Conservation (phyloP, 2,329 filamentous ascomycete genomes). For the Epichloe elymi region DNA sequence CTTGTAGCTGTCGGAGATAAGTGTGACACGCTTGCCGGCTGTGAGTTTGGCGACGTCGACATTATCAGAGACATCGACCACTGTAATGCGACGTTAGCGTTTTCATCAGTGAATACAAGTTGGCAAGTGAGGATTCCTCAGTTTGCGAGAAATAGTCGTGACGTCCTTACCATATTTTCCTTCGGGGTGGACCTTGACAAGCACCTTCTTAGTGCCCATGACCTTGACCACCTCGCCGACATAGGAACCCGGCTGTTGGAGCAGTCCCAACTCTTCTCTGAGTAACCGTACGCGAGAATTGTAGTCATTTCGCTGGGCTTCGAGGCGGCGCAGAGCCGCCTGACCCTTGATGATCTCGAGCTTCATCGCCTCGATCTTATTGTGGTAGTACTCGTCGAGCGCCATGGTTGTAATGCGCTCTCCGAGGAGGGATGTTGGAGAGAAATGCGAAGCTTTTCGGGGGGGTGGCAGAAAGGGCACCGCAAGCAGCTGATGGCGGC, state of each 20-base stretch:
- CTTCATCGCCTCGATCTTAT: constrained; percentile 99
- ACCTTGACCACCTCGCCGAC: constrained; percentile 99
- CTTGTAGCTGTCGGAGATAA: constrained; percentile 96
- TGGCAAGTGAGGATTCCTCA: background rate
- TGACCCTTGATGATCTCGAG: constrained; percentile 99
- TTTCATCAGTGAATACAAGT: background rate
- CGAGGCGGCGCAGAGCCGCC: constrained; percentile 82
- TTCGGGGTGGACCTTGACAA: constrained; percentile 97
- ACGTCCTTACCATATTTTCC: constrained; percentile 83
- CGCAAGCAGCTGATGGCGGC: background rate
- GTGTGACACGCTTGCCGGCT: constrained; percentile 90
- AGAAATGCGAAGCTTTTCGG: no score
- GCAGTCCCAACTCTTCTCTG: constrained; percentile 84
- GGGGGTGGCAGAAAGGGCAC: background rate
- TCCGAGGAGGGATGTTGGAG: background rate
- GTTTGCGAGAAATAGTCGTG: no score
- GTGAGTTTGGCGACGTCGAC: constrained; percentile 95
- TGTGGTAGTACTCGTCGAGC: constrained; percentile 98
- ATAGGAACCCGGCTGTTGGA: constrained; percentile 96
- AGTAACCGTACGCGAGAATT: constrained; percentile 93
- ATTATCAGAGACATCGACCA: constrained; percentile 87
- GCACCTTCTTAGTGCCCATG: constrained; percentile 98
- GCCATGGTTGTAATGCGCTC: constrained; percentile 52
- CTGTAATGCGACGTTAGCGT: constrained; percentile 30
- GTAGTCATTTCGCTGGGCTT: constrained; percentile 98